Evolutionary conservation across 2,329 filamentous ascomycete species (phyloP), one percentile per base, ranked within the genome.

Genomic region (Neodidymelliopsis sp.): DNA sequence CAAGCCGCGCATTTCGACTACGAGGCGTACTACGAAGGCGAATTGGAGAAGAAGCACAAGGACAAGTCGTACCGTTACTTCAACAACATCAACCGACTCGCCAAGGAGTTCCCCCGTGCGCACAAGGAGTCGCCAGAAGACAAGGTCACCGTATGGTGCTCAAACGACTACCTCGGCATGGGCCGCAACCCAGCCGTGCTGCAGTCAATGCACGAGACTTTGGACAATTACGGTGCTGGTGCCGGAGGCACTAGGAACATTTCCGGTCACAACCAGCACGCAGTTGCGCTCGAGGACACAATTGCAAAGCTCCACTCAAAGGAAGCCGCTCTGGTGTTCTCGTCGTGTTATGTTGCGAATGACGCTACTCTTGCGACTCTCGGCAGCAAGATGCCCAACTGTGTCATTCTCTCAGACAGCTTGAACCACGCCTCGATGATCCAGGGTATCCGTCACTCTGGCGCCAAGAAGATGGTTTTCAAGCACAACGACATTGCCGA

Each of bases 1-100:
- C 70, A 74, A 25, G 66, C 74, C 18, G 69, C 74, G 50, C 90
- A 86, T 67, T 99, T 97, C 75, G 83, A 97, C 75, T 99, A 99
- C 69, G 86, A 96, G 66, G 84, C 74, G 35, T 99, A 97, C 76
- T 99, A 97, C 77, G 78, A 87, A 59, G 79, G 79, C 54, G 93
- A 99, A 74, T 77, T 99, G 62, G 91, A 97, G 65, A 97, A 97
- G 84, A 99, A 99, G 80, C 94, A 96, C 83, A 92, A 96, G 82
- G 94, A 99, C 82, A 97, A 97, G 80, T 97, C 92, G 41, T 99
- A 99, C 80, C 90, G 94, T 70, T 97, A 97, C 80, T 99, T 99
- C 81, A 99, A 99, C 83, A 99, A 99, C 81, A 99, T 99, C 85
- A 99, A 99, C 71, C 91, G 94, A 25, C 82, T 99, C 53, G 94